Evolutionary conservation across 2,329 filamentous ascomycete species (phyloP).

Genomic region (Cladosporium sp.): DNA sequence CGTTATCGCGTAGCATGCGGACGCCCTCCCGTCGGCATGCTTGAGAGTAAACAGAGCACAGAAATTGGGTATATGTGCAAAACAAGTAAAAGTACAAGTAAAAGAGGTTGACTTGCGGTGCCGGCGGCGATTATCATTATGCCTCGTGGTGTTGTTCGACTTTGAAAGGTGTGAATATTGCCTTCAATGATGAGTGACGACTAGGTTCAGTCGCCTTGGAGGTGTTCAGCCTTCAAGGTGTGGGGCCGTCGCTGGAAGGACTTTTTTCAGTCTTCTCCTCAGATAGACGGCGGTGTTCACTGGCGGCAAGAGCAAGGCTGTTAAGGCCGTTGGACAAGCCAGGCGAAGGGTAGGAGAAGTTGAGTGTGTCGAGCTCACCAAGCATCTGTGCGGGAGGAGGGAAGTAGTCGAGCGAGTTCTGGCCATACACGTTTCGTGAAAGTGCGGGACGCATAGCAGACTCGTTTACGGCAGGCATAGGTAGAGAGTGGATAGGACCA

Average conservation of each 20-base stretch:
- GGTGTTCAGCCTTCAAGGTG: neutral
- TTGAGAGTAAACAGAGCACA: slow-evolving; percentile 6
- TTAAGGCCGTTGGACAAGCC: slow-evolving; percentile 36
- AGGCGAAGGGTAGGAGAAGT: slow-evolving; percentile 35
- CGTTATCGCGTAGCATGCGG: slow-evolving; percentile 7
- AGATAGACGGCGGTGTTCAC: slow-evolving; percentile 31
- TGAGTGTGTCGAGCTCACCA: slow-evolving; percentile 29
- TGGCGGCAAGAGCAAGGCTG: slow-evolving; percentile 34
- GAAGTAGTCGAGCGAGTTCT: slow-evolving; percentile 32
- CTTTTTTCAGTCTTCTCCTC: slow-evolving; percentile 24
- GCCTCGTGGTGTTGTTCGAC: neutral
- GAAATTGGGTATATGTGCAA: slow-evolving; percentile 12
- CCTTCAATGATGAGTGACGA: neutral
- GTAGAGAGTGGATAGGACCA: slow-evolving; percentile 32
- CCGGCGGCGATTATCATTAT: neutral
- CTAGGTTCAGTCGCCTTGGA: neutral
- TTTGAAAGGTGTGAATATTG: neutral
- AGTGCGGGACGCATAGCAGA: slow-evolving; percentile 28
- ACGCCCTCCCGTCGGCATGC: slow-evolving; percentile 11
- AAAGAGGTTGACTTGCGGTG: neutral
- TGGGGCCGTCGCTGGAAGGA: slow-evolving; percentile 1
- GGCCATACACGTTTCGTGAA: slow-evolving; percentile 27
- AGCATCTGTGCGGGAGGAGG: slow-evolving; percentile 26
- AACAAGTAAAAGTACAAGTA: slow-evolving; percentile 11
- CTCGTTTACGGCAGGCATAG: slow-evolving; percentile 31